Evolutionary conservation across 1,284 basidiomycete species (phyloP).

Genomic region (Cryptococcus deneoformans): DNA sequence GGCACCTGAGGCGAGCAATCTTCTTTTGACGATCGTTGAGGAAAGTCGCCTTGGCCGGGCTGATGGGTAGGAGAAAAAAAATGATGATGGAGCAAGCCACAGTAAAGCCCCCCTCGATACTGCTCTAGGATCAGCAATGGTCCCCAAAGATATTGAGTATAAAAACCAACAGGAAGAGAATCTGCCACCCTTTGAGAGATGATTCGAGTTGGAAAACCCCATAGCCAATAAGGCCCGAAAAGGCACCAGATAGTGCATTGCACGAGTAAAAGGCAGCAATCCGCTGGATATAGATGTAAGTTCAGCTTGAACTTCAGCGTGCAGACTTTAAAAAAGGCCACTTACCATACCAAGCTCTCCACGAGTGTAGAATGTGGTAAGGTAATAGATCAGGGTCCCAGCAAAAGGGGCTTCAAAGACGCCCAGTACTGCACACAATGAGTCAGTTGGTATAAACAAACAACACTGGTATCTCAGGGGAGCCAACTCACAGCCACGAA

Average conservation of each 20-base stretch:
- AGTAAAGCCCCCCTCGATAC: neutral
- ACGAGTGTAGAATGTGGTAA: conserved; percentile 52
- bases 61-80: neutral
- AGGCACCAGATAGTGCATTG: conserved; percentile 9
- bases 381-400: conserved; percentile 18
- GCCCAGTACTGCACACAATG: neutral
- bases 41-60: neutral
- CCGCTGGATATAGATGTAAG: conserved; percentile 24
- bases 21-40: neutral
- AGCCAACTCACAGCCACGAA: conserved; percentile 7
- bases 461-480: neutral
- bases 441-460: too few relatives aligned
- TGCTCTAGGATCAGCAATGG: too few relatives aligned
- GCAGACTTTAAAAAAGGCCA: too few relatives aligned
- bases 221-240: conserved; percentile 52
- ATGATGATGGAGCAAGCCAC: neutral
- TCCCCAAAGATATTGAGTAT: too few relatives aligned
- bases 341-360: conserved; percentile 51
- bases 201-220: conserved; percentile 55
- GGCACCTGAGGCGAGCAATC: neutral
- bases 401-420: conserved; percentile 13
- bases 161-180: conserved; percentile 48
- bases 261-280: conserved; percentile 55
- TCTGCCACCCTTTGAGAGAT: conserved; percentile 54
- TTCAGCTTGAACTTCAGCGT: too few relatives aligned